A percentile compares a stretch with the other conserved stretches of the same genome.
Conservation (phyloP, 208 protist genomes). For the Porcisia deanei region DNA sequence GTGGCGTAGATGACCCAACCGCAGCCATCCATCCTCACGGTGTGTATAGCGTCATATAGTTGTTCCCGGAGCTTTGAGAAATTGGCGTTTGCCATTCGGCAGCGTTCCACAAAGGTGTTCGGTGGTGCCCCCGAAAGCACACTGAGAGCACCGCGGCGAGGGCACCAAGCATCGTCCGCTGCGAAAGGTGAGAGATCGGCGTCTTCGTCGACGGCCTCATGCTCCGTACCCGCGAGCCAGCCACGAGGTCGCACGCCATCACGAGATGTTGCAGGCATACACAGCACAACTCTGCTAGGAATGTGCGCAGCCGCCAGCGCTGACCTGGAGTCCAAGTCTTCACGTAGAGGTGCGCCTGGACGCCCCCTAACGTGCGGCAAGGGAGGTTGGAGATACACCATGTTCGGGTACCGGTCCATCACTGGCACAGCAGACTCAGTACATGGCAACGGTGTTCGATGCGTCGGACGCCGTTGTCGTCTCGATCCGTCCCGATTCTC, state of each 20-base stretch:
- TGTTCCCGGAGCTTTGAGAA: slow-evolving; percentile 46
- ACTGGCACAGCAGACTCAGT: slow-evolving; percentile 20
- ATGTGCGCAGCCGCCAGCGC: background rate
- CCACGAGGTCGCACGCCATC: slow-evolving; percentile 65
- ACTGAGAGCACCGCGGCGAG: background rate
- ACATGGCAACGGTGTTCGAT: background rate
- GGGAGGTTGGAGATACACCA: slow-evolving; percentile 15
- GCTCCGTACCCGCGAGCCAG: slow-evolving; percentile 22
- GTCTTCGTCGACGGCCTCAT: slow-evolving; percentile 16
- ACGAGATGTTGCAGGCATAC: slow-evolving; percentile 50
- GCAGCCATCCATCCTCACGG: slow-evolving; percentile 1
- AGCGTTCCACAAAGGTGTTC: slow-evolving; percentile 56
- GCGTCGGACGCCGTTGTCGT: background rate
- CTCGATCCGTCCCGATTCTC: background rate
- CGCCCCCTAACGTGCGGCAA: background rate
- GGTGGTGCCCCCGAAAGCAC: slow-evolving; percentile 11
- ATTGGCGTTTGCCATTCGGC: slow-evolving; percentile 33
- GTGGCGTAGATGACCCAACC: slow-evolving; percentile 93
- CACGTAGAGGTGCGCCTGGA: background rate
- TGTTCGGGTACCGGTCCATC: slow-evolving; percentile 20
- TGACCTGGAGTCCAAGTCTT: background rate
- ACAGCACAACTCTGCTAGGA: slow-evolving; percentile 55
- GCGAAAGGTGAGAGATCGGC: slow-evolving; percentile 1
- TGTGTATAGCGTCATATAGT: slow-evolving; percentile 35
- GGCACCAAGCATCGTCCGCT: background rate